A percentile compares a stretch with the other conserved stretches of the same genome.
Conservation (phyloP, 306 rosid species). For the Rosa persica region DNA sequence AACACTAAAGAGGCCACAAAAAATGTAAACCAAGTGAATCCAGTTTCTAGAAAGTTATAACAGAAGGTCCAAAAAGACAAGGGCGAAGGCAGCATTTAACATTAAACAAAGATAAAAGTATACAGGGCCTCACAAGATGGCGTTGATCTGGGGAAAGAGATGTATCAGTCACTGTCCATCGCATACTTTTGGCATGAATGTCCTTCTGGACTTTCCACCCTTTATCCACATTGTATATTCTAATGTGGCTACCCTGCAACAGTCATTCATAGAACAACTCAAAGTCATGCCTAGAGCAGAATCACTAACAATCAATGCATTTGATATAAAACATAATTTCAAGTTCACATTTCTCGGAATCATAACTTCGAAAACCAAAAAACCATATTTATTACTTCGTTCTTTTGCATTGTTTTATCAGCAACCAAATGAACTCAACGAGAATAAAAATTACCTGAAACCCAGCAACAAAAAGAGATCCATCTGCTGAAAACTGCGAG, state of each 20-base stretch:
- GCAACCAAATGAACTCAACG: not conserved
- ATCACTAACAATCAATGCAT: conserved; percentile 2
- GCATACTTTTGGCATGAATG: conserved; percentile 70
- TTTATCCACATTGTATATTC: conserved; percentile 74
- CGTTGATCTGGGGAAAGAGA: conserved; percentile 79
- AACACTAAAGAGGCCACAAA: not conserved
- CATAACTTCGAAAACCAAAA: not conserved
- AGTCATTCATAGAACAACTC: conserved; percentile 1
- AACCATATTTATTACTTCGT: not conserved
- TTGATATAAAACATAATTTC: not conserved
- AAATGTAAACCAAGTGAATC: not conserved
- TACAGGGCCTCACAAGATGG: conserved; percentile 64
- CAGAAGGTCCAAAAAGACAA: not conserved
- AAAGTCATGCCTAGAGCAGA: not conserved
- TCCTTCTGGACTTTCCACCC: conserved; percentile 86
- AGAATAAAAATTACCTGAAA: conserved; percentile 64
- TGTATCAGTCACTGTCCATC: conserved; percentile 94
- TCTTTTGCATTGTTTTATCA: not conserved
- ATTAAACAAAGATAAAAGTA: conserved; percentile 11
- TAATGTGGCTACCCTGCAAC: conserved; percentile 76
- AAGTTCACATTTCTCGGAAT: not conserved
- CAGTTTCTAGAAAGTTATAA: not conserved
- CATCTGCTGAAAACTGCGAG: conserved; percentile 91
- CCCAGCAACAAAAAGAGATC: conserved; percentile 84
- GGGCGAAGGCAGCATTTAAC: not conserved